These are phyloP conservation scores for Sporothrix mexicana DNA, from an alignment of 2,329 filamentous ascomycete species.

Conservation along the genomic window DNA sequence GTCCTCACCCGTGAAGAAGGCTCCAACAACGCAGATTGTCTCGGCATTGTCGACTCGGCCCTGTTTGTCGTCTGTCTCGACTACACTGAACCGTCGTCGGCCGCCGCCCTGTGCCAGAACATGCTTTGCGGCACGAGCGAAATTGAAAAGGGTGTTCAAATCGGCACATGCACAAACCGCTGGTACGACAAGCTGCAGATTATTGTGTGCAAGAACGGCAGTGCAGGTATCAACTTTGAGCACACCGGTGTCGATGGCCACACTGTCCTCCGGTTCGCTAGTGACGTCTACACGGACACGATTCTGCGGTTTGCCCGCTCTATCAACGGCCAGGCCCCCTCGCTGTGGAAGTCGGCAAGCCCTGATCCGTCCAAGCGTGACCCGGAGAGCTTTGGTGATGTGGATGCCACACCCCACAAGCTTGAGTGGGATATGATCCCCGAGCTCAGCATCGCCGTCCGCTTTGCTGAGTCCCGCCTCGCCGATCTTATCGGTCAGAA, in stretches of 20 bases:
- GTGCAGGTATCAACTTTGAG: constrained; percentile 98
- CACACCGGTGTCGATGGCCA: constrained; percentile 98
- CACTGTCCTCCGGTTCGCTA: constrained; percentile 93
- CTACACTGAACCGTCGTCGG: constrained; percentile 82
- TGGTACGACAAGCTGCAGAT: constrained; percentile 99
- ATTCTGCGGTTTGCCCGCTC: constrained; percentile 93
- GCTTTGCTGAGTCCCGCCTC: constrained; percentile 92
- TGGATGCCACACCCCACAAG: constrained; percentile 92
- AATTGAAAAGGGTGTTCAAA: constrained; percentile 90
- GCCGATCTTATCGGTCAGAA: constrained; percentile 96
- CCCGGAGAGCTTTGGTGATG: constrained; percentile 88
- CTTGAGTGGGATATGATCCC: constrained; percentile 97
- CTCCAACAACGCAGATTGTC: constrained; percentile 93
- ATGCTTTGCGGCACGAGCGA: constrained; percentile 97
- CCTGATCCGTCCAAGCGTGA: constrained; percentile 93
- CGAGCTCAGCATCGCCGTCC: constrained; percentile 85
- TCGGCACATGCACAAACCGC: constrained; percentile 95
- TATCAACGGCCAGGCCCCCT: constrained; percentile 92
- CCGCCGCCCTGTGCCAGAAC: constrained; percentile 89
- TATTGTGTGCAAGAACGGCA: constrained; percentile 98
- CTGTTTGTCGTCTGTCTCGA: constrained; percentile 92
- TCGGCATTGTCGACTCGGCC: constrained; percentile 94
- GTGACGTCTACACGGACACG: constrained; percentile 95
- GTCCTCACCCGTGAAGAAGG: constrained; percentile 82
- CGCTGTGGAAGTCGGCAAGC: constrained; percentile 86